Conservation (phyloP, 2,329 filamentous ascomycete genomes). For the Aspergillus sp. region DNA sequence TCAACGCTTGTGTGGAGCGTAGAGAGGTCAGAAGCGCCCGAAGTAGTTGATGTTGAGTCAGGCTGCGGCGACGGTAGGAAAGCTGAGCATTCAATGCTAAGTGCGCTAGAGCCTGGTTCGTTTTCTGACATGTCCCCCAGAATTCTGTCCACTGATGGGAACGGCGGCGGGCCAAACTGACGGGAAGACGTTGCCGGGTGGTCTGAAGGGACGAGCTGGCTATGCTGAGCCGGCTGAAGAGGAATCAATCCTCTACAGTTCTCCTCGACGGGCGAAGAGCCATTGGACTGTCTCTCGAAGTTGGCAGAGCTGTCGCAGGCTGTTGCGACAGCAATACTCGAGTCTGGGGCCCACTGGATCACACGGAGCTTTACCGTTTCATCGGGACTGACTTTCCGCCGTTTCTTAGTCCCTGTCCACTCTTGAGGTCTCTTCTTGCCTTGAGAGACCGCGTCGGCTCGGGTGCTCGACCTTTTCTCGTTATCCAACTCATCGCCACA, state of each 20-base stretch:
- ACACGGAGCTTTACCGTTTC: not conserved
- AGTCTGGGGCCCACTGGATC: slow-evolving; percentile 3
- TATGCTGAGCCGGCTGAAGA: not conserved
- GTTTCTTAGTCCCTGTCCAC: not conserved
- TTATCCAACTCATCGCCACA: not conserved
- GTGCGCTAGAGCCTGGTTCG: not conserved
- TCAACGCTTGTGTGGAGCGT: slow-evolving; percentile 1
- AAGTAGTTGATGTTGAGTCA: not conserved
- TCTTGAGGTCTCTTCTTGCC: not conserved
- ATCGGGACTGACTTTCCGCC: not conserved
- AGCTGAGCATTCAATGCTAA: not conserved
- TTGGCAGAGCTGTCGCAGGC: not conserved
- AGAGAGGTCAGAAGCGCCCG: not conserved
- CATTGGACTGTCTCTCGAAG: not conserved
- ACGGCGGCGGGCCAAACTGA: not conserved
- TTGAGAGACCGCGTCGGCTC: not conserved
- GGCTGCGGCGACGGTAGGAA: not conserved
- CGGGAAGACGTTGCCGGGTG: not conserved
- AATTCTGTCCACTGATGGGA: not conserved
- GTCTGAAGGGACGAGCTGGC: not conserved
- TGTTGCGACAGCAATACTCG: not conserved
- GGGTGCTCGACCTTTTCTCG: not conserved
- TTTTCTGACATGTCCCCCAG: not conserved
- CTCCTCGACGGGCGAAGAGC: not conserved
- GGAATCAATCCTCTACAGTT: not conserved